Percentiles rank a stretch among this genome's conserved stretches.
Evolutionary conservation across 768 basidiomycete species (phyloP).

Genomic region (Phylloporus rhodoxanthus): DNA sequence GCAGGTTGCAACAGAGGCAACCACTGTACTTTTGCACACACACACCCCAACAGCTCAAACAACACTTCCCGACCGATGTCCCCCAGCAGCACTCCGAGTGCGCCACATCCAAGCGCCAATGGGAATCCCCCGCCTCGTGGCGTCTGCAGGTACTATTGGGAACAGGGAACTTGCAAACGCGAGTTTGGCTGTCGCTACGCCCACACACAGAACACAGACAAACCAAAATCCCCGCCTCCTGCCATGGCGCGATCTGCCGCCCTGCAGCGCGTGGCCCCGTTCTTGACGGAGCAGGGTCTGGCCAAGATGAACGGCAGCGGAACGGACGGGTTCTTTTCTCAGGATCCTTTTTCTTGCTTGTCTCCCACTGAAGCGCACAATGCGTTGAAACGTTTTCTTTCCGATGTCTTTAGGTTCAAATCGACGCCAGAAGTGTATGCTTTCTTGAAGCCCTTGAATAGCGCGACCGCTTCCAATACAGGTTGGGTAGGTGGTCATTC

Average conservation of each 20-base stretch:
- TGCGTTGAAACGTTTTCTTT: constrained; percentile 38
- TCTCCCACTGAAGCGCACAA: constrained; percentile 47
- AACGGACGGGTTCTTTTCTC: constrained; percentile 39
- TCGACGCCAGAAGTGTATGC: constrained; percentile 40
- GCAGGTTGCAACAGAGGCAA: constrained; percentile 44
- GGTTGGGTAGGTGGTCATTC: constrained; percentile 35
- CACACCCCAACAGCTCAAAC: constrained; percentile 11
- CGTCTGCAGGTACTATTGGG: constrained; percentile 45
- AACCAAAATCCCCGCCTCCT: constrained; percentile 1
- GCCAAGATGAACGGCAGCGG: constrained; percentile 39
- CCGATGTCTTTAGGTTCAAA: constrained; percentile 40
- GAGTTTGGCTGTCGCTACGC: constrained; percentile 42
- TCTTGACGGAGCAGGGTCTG: constrained; percentile 42
- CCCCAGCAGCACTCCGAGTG: too few relatives aligned
- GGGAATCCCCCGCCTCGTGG: constrained; percentile 26
- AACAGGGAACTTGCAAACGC: constrained; percentile 39
- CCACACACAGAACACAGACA: constrained; percentile 28
- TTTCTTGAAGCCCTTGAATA: constrained; percentile 36
- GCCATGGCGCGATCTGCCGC: constrained; percentile 11
- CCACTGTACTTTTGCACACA: constrained; percentile 32
- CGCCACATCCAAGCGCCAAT: constrained; percentile 1
- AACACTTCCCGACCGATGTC: too few relatives aligned
- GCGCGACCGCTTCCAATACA: constrained; percentile 34
- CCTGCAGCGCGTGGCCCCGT: constrained; percentile 33
- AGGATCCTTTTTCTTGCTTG: constrained; percentile 27